phyloP scores from a whole-genome alignment of 768 basidiomycete genomes.

The Steccherinum ochraceum region DNA sequence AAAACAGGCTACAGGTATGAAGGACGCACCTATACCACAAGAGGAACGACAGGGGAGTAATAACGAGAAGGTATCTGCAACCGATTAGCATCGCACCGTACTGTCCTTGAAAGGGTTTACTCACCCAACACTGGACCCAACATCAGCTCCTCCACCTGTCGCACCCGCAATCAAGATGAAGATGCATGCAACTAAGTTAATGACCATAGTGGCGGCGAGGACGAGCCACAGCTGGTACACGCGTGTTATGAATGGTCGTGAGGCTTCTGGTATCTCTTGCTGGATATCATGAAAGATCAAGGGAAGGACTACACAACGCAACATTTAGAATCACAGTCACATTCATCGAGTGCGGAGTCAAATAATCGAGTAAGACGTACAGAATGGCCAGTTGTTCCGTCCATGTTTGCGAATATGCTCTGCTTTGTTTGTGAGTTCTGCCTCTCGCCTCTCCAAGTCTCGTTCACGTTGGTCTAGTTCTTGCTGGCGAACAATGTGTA shows the following conservation, averaged over 20 bases:
- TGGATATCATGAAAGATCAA: conserved; percentile 90
- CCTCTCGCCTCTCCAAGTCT: conserved; percentile 75
- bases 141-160: conserved; percentile 67
- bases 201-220: conserved; percentile 68
- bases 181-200: conserved; percentile 91
- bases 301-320: conserved; percentile 64
- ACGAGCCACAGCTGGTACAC: conserved; percentile 94
- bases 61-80: conserved; percentile 71
- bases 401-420: conserved; percentile 70
- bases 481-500: conserved; percentile 41
- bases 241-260: conserved; percentile 73
- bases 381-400: conserved; percentile 91
- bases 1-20: conserved; percentile 5
- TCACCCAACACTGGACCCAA: conserved; percentile 79
- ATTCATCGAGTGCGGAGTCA: background rate
- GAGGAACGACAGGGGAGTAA: conserved; percentile 75
- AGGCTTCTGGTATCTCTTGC: conserved; percentile 83
- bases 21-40: conserved; percentile 85
- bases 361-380: conserved; percentile 37
- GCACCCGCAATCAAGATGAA: conserved; percentile 76
- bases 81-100: no score
- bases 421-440: conserved; percentile 61
- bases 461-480: conserved; percentile 74
- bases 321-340: no score
- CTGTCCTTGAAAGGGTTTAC: conserved; percentile 25